Base-by-base conservation (phyloP, 2,329 filamentous ascomycete species). In the Eutypella sp. region DNA sequence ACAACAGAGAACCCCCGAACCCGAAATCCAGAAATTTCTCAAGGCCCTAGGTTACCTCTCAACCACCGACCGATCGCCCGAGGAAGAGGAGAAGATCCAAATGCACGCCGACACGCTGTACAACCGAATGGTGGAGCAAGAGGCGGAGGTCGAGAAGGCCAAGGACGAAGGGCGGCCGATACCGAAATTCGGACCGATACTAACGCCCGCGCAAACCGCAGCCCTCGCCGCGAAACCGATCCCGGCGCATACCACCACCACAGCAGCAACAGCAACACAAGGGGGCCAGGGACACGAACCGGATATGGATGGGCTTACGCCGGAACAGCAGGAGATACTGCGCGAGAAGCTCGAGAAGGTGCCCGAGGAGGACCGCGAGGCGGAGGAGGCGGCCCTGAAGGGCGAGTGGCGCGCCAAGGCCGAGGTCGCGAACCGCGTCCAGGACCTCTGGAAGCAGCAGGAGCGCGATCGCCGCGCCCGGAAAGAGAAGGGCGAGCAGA, bases 61-160 rank as follows among this genome's bases (percentile, higher is more conserved):
- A 7, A 81, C 80, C 22, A 72, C 80, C 50, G 79, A 85, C 38
- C 79, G 83, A 19, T 72, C 84, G 8, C 70, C 76, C 0, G 76
- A 83, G 24, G 77, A 87, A 42, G 87, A 96, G 57, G 91, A 96
- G 64, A 81, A 85, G 56, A 89, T 99, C 50, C 93, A 97, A 68
- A 89, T 97, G 84, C 91, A 96, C 65, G 92, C 92, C 48, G 93
- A 99, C 70, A 81, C 81, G 52, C 75, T 99, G 34, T 99, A 90
- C 67, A 87, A 92, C 59, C 82, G 86, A 56, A 89, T 97, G 84
- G 67, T 95, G 31, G 78, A 81, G 50, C 89, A 95, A 63, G 92
- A 99, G 67, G 74, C 73, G 18, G 79, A 77, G 51, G 81, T 87
- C n/a, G 81, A 86, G 52, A 76, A 82, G 57, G 87, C 85, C 29